These are phyloP conservation scores for Tetrapyrgos nigripes DNA, from an alignment of 1,284 basidiomycete species.

Conservation along the genomic window DNA sequence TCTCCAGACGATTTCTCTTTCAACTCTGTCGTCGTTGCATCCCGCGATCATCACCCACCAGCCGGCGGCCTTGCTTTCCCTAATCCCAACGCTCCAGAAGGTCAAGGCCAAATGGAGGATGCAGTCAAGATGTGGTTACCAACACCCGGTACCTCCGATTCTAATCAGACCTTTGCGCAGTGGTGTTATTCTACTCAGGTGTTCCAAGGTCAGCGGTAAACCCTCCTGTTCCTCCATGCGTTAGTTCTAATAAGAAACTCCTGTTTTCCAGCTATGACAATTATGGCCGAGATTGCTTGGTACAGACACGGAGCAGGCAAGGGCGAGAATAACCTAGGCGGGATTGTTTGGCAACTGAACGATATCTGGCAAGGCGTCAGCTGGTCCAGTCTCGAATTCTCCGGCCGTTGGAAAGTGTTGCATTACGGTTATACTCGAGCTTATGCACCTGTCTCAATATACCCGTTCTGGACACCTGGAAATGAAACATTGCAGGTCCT, in stretches of 20 bases:
- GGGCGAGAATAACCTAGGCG: slow-evolving; percentile 65
- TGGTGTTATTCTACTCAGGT: slow-evolving; percentile 69
- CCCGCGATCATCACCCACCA: slow-evolving; percentile 66
- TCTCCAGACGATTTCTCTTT: slow-evolving; percentile 60
- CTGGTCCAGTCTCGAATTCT: slow-evolving; percentile 68
- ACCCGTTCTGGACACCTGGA: slow-evolving; percentile 59
- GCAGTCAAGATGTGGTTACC: slow-evolving; percentile 63
- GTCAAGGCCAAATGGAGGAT: slow-evolving; percentile 59
- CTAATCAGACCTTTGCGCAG: slow-evolving; percentile 65
- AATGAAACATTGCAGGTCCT: slow-evolving; percentile 57
- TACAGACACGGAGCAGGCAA: slow-evolving; percentile 63
- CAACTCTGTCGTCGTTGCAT: slow-evolving; percentile 64
- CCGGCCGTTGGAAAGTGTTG: slow-evolving; percentile 67
- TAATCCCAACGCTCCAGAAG: slow-evolving; percentile 61
- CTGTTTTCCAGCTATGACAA: slow-evolving; percentile 62
- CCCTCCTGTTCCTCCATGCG: too few relatives aligned
- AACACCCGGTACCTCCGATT: slow-evolving; percentile 51
- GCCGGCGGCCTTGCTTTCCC: slow-evolving; percentile 62
- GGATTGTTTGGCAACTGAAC: slow-evolving; percentile 70
- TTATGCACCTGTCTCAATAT: slow-evolving; percentile 57
- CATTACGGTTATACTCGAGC: slow-evolving; percentile 56
- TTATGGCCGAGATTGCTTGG: slow-evolving; percentile 64
- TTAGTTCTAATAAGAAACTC: too few relatives aligned
- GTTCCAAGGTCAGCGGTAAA: too few relatives aligned
- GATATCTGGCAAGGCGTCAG: slow-evolving; percentile 72